Evolutionary conservation across 805 yeast genomes (phyloP).

Genomic region (Yamadazyma laniorum): DNA sequence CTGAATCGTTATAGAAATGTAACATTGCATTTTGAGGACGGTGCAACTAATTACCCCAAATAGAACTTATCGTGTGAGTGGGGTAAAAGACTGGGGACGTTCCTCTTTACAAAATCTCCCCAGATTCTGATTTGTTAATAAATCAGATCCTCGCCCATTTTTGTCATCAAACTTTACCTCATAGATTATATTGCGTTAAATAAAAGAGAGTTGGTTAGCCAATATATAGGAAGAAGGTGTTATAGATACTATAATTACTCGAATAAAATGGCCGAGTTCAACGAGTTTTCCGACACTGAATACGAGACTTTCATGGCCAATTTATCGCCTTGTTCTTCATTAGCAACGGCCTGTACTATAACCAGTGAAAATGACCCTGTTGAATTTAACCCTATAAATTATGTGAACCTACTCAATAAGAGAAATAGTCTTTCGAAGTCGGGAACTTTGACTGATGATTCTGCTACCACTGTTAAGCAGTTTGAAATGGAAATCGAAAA

Average conservation of each 20-base stretch:
- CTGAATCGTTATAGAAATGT: no score
- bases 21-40: no score
- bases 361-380: conserved; percentile 1
- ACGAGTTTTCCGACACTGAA: conserved; percentile 1
- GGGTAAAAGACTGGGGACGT: conserved; percentile 1
- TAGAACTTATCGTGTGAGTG: no score
- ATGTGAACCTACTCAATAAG: conserved; percentile 7
- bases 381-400: conserved; percentile 12
- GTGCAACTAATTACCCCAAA: no score
- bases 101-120: neutral
- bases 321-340: conserved; percentile 14
- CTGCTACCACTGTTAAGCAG: conserved; percentile 1
- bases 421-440: conserved; percentile 13
- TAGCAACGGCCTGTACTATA: conserved; percentile 6
- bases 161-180: no score
- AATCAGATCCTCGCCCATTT: no score
- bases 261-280: no score
- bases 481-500: conserved; percentile 4
- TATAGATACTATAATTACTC: no score
- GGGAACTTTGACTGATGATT: conserved; percentile 14
- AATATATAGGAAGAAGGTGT: no score
- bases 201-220: no score
- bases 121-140: no score
- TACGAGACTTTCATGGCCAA: conserved; percentile 7
- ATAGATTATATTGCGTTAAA: no score